phyloP scores from a whole-genome alignment of 2,329 filamentous ascomycete genomes.

The Parafenestella ontariensis region DNA sequence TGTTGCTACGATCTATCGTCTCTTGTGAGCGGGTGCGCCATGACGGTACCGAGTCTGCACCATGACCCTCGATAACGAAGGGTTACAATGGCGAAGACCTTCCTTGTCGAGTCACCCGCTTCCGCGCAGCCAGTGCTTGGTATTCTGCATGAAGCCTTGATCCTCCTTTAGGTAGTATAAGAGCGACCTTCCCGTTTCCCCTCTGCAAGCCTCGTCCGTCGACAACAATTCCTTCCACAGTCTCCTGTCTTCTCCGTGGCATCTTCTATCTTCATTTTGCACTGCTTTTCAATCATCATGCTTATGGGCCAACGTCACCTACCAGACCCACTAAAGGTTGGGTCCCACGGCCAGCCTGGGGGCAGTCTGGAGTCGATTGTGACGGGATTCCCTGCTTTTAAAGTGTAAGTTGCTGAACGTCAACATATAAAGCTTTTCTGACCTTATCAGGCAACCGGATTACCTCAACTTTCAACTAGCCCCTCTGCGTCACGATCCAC shows the following conservation, averaged over 20 bases:
- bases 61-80: conserved; percentile 3
- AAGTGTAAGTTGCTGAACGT: not conserved
- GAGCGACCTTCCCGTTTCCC: not conserved
- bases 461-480: not conserved
- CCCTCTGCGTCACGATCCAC: not conserved
- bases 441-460: not conserved
- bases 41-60: conserved; percentile 2
- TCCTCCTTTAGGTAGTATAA: conserved; percentile 2
- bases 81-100: conserved; percentile 1
- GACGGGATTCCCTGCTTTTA: not conserved
- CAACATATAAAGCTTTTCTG: not conserved
- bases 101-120: conserved; percentile 2
- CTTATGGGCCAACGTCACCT: not conserved
- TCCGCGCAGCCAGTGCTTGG: conserved; percentile 8
- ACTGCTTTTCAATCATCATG: not conserved
- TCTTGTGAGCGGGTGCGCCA: not conserved
- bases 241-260: not conserved
- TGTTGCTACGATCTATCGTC: not conserved
- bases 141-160: conserved; percentile 7
- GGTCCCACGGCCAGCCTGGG: not conserved
- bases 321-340: conserved; percentile 1
- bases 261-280: not conserved
- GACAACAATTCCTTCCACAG: not conserved
- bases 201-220: not conserved
- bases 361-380: conserved; percentile 2